These are phyloP conservation scores for Lactarius psammicola DNA, from an alignment of 768 basidiomycete genomes.

Conservation along the genomic window DNA sequence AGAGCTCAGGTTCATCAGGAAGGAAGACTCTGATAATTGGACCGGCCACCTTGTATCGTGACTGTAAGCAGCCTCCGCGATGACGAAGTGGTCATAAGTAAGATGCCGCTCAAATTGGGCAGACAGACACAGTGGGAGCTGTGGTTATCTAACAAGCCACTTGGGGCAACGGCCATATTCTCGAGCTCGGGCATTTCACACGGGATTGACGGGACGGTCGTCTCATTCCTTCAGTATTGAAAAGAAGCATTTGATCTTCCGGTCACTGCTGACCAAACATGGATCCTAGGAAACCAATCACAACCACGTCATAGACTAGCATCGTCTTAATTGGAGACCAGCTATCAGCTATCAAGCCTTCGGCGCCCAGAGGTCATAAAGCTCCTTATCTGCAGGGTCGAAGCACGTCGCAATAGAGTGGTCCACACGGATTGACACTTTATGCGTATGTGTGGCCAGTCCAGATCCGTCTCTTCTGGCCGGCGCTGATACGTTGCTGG, in stretches of 20 bases:
- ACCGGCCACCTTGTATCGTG: too few species aligned
- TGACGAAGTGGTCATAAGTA: too few species aligned
- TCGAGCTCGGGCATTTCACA: too few species aligned
- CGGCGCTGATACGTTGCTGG: background rate
- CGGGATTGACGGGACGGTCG: background rate
- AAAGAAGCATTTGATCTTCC: background rate
- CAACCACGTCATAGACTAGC: background rate
- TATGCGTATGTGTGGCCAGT: constrained; percentile 34
- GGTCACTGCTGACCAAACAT: background rate
- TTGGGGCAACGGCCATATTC: too few species aligned
- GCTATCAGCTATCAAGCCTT: constrained; percentile 32
- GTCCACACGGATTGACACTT: constrained; percentile 57
- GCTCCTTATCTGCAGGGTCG: constrained; percentile 69
- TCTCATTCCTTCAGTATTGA: background rate
- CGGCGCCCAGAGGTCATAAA: constrained; percentile 77
- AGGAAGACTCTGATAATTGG: too few species aligned
- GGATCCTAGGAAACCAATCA: background rate
- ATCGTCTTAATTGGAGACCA: background rate
- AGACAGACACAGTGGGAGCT: too few species aligned
- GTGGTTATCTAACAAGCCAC: too few species aligned
- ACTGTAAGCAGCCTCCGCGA: too few species aligned
- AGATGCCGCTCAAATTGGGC: too few species aligned
- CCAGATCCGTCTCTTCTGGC: constrained; percentile 8
- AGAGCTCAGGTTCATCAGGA: too few species aligned
- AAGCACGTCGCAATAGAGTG: constrained; percentile 69